Percentiles rank a stretch among this genome's conserved stretches.
phyloP scores from a whole-genome alignment of 1,284 basidiomycete species.

The Veloboletus limbatus region DNA sequence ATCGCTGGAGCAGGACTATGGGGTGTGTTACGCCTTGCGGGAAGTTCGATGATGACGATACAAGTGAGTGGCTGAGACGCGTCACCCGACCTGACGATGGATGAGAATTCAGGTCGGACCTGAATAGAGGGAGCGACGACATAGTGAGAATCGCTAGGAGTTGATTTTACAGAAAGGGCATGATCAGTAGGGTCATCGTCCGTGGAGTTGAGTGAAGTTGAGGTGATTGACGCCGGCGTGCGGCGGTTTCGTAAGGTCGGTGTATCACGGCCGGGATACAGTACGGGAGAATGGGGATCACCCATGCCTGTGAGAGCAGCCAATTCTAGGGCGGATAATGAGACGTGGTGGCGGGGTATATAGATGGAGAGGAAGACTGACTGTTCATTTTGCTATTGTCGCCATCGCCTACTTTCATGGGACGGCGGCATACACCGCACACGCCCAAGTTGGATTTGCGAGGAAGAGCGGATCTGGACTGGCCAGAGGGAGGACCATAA shows the following conservation, averaged over 20 bases:
- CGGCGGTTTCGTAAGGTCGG: conserved; percentile 42
- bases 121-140: conserved; percentile 87
- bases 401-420: conserved; percentile 90
- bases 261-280: conserved; percentile 70
- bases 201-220: conserved; percentile 53
- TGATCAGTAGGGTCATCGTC: conserved; percentile 80
- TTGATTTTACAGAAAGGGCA: conserved; percentile 49
- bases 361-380: conserved; percentile 42
- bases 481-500: conserved; percentile 82
- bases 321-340: conserved; percentile 55
- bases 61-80: conserved; percentile 81
- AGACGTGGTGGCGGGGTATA: conserved; percentile 1
- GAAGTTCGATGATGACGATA: conserved; percentile 87
- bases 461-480: conserved; percentile 50
- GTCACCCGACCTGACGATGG: conserved; percentile 72
- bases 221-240: conserved; percentile 26
- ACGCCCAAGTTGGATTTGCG: conserved; percentile 84
- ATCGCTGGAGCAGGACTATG: conserved; percentile 61
- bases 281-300: conserved; percentile 47
- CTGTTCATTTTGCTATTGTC: conserved; percentile 83
- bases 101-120: conserved; percentile 84
- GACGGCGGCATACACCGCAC: conserved; percentile 92
- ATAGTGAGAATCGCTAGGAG: conserved; percentile 50
- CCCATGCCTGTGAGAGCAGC: conserved; percentile 88
- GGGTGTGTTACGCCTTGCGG: conserved; percentile 58